Percentiles rank a stretch among this genome's conserved stretches.
phyloP scores from a whole-genome alignment of 352 stramenopile genomes.

The Phytophthora cryptogea region DNA sequence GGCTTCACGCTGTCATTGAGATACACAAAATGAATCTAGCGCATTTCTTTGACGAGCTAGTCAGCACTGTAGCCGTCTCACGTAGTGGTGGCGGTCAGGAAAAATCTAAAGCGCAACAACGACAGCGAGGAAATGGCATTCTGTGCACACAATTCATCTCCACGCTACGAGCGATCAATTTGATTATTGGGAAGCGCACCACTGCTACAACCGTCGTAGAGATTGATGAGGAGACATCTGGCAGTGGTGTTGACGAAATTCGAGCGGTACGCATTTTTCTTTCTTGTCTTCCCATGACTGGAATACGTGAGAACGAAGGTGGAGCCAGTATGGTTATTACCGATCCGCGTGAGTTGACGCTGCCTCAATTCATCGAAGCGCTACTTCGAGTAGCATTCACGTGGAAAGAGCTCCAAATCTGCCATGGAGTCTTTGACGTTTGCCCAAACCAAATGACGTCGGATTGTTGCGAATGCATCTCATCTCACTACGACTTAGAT shows the following conservation, averaged over 20 bases:
- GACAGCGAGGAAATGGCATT: constrained; percentile 21
- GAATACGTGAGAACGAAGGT: constrained; percentile 14
- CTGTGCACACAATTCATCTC: constrained; percentile 40
- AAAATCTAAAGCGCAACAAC: constrained; percentile 5
- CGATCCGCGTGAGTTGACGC: constrained; percentile 37
- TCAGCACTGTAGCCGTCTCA: constrained; percentile 6
- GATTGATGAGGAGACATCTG: constrained; percentile 3
- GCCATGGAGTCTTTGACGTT: constrained; percentile 53
- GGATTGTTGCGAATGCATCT: constrained; percentile 45
- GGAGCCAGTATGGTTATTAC: constrained; percentile 1
- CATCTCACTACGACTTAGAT: constrained; percentile 40
- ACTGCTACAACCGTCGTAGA: background rate
- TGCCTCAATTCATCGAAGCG: constrained; percentile 59
- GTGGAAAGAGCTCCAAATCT: constrained; percentile 55
- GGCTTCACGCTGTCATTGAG: constrained; percentile 35
- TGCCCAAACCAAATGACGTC: constrained; percentile 56
- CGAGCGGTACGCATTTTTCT: constrained; percentile 63
- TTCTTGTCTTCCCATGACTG: constrained; percentile 49
- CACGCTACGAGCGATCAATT: constrained; percentile 31
- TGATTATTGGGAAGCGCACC: constrained; percentile 27
- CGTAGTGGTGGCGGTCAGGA: constrained; percentile 23
- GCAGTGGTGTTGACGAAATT: constrained; percentile 44
- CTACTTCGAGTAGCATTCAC: constrained; percentile 52
- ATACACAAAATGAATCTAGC: constrained; percentile 39
- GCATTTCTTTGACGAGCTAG: constrained; percentile 50